Conservation (phyloP, 176 grass and related monocot species). For the Miscanthus lutarioriparius region DNA sequence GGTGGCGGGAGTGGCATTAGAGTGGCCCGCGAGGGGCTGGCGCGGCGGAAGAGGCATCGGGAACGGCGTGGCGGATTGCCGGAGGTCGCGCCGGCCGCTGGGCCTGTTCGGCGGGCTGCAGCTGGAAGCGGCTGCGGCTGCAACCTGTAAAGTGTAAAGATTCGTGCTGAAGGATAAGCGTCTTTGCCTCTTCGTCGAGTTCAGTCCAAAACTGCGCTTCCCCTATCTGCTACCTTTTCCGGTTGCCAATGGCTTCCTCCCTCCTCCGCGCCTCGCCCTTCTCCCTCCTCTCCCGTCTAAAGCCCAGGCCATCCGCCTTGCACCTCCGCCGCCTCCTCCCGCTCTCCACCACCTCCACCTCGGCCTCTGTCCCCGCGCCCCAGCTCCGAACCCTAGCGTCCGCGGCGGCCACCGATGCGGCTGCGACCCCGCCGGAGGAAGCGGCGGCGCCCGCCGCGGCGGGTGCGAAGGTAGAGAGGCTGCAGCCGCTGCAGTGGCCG, state of each 20-base stretch:
- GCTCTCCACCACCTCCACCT: conserved; percentile 26
- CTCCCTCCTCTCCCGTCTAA: conserved; percentile 63
- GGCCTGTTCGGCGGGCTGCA: too few species aligned
- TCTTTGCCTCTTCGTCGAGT: not conserved
- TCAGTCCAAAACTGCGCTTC: not conserved
- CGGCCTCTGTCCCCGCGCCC: conserved; percentile 10
- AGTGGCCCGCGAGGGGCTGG: not conserved
- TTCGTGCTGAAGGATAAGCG: not conserved
- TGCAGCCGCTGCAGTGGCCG: conserved; percentile 65
- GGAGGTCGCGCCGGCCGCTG: not conserved
- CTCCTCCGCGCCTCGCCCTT: conserved; percentile 67
- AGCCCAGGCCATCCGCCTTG: not conserved
- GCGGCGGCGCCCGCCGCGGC: conserved; percentile 10
- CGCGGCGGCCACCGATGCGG: conserved; percentile 35
- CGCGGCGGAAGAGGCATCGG: conserved; percentile 20
- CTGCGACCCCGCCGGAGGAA: conserved; percentile 32
- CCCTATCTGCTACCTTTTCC: not conserved
- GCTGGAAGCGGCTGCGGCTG: too few species aligned
- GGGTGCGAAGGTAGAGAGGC: conserved; percentile 12
- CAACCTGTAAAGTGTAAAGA: too few species aligned
- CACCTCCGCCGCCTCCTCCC: conserved; percentile 40
- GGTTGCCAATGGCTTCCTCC: conserved; percentile 50
- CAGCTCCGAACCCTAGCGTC: conserved; percentile 49
- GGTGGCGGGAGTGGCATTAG: conserved; percentile 3
- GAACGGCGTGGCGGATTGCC: not conserved